Conservation (phyloP, 306 rosid genomes). For the Boehmeria nivea region DNA sequence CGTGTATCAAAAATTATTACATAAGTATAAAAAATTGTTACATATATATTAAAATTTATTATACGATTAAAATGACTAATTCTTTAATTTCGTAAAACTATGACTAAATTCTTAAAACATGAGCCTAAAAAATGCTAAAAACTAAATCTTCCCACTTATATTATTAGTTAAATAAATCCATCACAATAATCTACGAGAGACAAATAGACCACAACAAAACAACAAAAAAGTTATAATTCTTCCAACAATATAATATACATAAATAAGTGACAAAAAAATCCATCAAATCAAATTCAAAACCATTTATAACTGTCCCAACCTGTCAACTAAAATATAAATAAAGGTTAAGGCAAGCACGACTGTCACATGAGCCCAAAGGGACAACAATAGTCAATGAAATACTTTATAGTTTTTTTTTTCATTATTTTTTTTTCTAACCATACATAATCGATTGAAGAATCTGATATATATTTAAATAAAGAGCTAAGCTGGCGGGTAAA, state of each 20-base stretch:
- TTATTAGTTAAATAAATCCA: no score
- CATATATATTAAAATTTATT: no score
- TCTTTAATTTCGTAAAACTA: no score
- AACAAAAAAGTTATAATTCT: no score
- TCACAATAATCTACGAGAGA: no score
- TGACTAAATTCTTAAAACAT: no score
- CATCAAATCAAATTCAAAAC: not conserved
- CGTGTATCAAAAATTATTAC: no score
- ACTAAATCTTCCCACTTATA: no score
- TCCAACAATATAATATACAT: not conserved
- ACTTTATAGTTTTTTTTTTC: not conserved
- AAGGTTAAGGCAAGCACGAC: constrained; percentile 34
- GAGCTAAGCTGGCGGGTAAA: constrained; percentile 49
- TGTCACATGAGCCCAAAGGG: constrained; percentile 2
- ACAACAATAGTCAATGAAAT: constrained; percentile 17
- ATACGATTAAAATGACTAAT: no score
- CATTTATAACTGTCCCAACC: constrained; percentile 3
- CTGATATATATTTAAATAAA: constrained; percentile 1
- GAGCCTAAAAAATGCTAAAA: no score
- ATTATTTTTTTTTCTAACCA: not conserved
- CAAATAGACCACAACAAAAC: no score
- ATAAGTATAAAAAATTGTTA: no score
- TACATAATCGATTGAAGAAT: not conserved
- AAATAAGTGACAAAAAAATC: not conserved
- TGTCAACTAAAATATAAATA: not conserved